Evolutionary conservation across 305 asterid genomes (phyloP), one percentile per base, ranked within the genome.

Genomic region (Solanum hybrid): DNA sequence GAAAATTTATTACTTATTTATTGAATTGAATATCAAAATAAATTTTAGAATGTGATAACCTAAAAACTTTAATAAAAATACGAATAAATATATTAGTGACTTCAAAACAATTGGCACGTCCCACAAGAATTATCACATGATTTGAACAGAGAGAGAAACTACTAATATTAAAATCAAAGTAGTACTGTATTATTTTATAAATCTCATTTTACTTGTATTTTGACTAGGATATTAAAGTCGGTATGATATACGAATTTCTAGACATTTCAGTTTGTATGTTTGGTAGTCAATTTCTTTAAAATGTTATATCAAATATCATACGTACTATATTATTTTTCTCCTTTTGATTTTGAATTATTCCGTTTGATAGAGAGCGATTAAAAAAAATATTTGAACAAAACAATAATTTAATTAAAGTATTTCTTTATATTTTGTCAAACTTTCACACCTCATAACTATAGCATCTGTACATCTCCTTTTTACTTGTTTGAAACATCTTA

Each of bases 51-150:
- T 24, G 20, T 26, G 2, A 83, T 83, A 45, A 29, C 6, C 39
- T 26, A 83, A 45, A 45, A 27, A 45, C 7, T 81, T 29, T 45
- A 17, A 83, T 41, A 38, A 81, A 81, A 7, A 27, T 41, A 27
- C 2, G 26, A 8, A 83, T 41, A 76, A 24, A 61, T 32, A 26
- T 27, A 51, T 22, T 37, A 24, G n/a, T 73, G 34, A 89, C 31
- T 22, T 37, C 88, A 57, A 78, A 45, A 89, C 24, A 13, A 75
- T 22, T 87, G 68, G 61, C 86, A 79, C 61, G 12, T 37, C 86
- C 57, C 86, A 80, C 86, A 80, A 38, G 13, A 80, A 37, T n/a
- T 83, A 20, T 45, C 87, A 83, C 88, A 17, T 83, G 88, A 83
- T 83, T 39, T 83, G 39, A 34, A 27, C 38, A 29, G 88, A 29